Evolutionary conservation across 2,329 filamentous ascomycete species (phyloP).

Genomic region (Huntiella bhutanensis): DNA sequence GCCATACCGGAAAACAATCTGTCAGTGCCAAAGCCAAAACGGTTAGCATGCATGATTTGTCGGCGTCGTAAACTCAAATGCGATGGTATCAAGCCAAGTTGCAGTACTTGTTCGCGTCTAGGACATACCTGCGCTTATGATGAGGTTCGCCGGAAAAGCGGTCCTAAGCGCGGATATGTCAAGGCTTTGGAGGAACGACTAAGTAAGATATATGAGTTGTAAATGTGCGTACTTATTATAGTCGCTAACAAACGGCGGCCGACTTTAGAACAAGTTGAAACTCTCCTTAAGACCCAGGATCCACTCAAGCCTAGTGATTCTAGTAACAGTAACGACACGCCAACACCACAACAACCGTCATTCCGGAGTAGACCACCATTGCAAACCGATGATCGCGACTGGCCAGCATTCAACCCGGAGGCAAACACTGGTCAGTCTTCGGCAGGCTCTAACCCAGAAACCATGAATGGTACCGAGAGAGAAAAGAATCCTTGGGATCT

Average conservation of each 20-base stretch:
- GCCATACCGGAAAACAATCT: conserved; percentile 31
- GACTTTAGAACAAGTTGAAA: conserved; percentile 70
- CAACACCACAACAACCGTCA: background rate
- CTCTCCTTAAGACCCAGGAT: conserved; percentile 66
- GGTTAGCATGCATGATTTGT: conserved; percentile 87
- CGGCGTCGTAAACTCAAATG: conserved; percentile 82
- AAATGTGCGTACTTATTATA: background rate
- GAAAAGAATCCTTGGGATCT: conserved; percentile 44
- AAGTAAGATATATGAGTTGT: conserved; percentile 36
- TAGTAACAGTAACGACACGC: background rate
- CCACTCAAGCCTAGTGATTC: conserved; percentile 14
- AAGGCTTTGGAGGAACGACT: conserved; percentile 84
- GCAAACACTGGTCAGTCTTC: background rate
- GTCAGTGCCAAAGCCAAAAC: conserved; percentile 60
- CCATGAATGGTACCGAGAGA: background rate
- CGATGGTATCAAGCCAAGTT: conserved; percentile 67
- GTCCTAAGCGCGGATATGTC: conserved; percentile 84
- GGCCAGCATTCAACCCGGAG: conserved; percentile 26
- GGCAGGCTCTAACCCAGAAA: background rate
- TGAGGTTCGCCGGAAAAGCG: conserved; percentile 83
- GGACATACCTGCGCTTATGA: conserved; percentile 80
- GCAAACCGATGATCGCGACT: conserved; percentile 2
- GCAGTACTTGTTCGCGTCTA: conserved; percentile 72
- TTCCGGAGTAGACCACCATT: background rate
- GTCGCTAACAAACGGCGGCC: background rate